Evolutionary conservation across 1,139 yeast genomes (phyloP), one percentile per base, ranked within the genome.

Genomic region (Yamadazyma dushanensis): DNA sequence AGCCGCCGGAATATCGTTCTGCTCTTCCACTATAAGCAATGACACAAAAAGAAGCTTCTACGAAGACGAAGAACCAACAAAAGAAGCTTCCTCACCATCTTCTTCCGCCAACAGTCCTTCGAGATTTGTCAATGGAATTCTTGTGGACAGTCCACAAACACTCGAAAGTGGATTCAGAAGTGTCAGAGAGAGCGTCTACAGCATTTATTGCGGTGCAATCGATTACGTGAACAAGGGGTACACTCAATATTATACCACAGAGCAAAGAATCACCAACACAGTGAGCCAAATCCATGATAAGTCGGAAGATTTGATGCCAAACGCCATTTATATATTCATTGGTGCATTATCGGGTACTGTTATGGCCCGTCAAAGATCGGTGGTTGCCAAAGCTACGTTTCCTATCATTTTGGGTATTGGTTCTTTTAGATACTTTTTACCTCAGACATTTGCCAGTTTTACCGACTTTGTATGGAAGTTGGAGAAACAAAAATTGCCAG

Each of bases 281-380:
- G 63, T 89, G 13, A 76, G 92, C 19, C 70, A 70, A 15, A 70
- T 92, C 47, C 92, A 85, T 58, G 76, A 79, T 47, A 80, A 73
- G 46, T 66, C 75, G 35, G 97, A 89, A 59, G 86, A 80, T 41
- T 62, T 90, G 36, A 66, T 85, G 31, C 95, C 97, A 8, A 88
- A 87, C 41, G 63, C 83, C 4, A 63, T 87, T 18, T 89, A 86
- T 53, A 70, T 87, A 18, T 54, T 78, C 9, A 78, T 89, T 28
- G 92, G 90, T n/a, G 73, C 81, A 2, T 73, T 90, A 50, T 68
- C 94, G 4, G 97, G 97, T 35, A 77, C 87, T 19, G 80, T 92
- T 33, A 57, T 85, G 34, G 79, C 95, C 3, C 87, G 96, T 54
- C 81, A 81, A 51, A 74, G 87, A 43, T 77, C 80, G 32, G 41